A percentile compares a stretch with the other conserved stretches of the same genome.
Evolutionary conservation across 2,329 filamentous ascomycete genomes (phyloP).

Genomic region (Dactylellina haptotyla): DNA sequence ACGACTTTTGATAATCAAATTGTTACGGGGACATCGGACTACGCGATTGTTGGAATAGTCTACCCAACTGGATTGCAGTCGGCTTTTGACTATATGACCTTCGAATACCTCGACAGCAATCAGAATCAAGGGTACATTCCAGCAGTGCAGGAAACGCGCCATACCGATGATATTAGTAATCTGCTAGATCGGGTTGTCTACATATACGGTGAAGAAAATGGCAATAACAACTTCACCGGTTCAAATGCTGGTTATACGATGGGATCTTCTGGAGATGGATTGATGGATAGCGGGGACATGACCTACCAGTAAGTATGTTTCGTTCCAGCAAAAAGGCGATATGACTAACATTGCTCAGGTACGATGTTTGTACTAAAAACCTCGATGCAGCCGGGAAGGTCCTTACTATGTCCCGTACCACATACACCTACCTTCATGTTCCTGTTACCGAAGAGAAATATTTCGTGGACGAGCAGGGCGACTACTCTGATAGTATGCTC

Average conservation of each 20-base stretch:
- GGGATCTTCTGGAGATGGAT: not conserved
- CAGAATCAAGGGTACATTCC: no score
- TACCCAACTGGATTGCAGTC: no score
- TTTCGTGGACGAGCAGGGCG: not conserved
- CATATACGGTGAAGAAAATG: not conserved
- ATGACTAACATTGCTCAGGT: not conserved
- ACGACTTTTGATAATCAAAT: no score
- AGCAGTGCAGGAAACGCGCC: no score
- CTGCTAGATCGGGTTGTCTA: no score
- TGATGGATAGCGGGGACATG: conserved; percentile 8
- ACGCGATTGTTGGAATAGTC: no score
- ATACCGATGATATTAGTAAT: no score
- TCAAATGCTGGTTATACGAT: not conserved
- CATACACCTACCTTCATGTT: not conserved
- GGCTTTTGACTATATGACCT: no score
- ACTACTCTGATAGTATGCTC: not conserved
- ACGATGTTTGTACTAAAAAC: not conserved
- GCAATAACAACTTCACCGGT: not conserved
- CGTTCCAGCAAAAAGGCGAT: no score
- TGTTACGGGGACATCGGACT: no score
- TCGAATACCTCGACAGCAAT: no score
- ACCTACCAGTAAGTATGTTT: not conserved
- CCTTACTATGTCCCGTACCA: not conserved
- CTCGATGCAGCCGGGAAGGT: not conserved
- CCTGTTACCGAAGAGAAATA: not conserved